Conservation (phyloP, 78 protist genomes). For the Isochrysis galbana region DNA sequence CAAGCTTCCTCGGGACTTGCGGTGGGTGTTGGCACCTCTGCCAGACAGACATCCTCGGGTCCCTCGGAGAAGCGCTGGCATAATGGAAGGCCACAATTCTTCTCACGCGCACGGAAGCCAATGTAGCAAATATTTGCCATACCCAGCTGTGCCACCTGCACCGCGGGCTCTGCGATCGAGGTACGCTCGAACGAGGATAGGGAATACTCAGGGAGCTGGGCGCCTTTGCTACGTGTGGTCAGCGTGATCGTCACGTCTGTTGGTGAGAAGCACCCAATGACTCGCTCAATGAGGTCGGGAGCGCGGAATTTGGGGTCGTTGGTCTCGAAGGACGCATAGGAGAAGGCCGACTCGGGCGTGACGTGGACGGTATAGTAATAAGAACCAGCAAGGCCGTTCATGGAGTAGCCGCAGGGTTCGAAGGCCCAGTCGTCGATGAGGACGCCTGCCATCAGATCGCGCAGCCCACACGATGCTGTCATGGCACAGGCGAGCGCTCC, state of each 20-base stretch:
- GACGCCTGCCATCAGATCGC: slow-evolving; percentile 42
- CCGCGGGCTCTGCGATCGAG: background rate
- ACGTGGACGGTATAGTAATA: slow-evolving; percentile 77
- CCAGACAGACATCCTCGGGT: background rate
- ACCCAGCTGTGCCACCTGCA: background rate
- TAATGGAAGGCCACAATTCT: background rate
- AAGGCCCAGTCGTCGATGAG: slow-evolving; percentile 69
- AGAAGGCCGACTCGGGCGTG: slow-evolving; percentile 72
- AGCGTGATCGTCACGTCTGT: background rate
- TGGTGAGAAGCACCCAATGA: background rate
- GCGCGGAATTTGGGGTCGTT: slow-evolving; percentile 18
- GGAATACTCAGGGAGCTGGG: background rate
- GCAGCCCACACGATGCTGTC: background rate
- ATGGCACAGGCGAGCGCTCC: background rate
- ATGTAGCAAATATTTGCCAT: background rate
- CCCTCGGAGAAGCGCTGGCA: background rate
- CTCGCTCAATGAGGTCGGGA: background rate
- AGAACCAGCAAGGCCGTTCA: slow-evolving; percentile 75
- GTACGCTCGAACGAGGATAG: background rate
- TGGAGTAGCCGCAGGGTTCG: slow-evolving; percentile 94
- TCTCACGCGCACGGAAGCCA: background rate
- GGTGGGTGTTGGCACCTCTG: background rate
- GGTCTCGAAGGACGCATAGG: slow-evolving; percentile 73
- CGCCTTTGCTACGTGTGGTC: background rate
- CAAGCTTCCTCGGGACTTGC: background rate